Percentiles rank a stretch among this genome's conserved stretches.
These are phyloP conservation scores for Pseudonitzschia multistriata DNA, from an alignment of 108 stramenopile species.

Conservation along the genomic window DNA sequence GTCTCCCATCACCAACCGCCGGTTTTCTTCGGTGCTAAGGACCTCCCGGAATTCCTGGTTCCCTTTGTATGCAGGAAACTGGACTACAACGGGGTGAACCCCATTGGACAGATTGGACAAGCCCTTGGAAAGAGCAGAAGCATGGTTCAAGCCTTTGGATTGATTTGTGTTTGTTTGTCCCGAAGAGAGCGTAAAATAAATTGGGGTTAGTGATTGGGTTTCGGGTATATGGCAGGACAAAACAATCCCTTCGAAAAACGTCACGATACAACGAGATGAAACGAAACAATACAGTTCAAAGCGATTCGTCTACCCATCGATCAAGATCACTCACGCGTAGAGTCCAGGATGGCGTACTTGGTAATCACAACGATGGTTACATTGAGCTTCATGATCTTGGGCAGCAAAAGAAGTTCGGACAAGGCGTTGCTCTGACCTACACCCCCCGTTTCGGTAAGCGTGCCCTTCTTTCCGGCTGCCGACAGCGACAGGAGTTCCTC, in stretches of 20 bases:
- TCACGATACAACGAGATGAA: too few relatives aligned
- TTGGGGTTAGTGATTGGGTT: too few relatives aligned
- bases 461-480: not conserved
- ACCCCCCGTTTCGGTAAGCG: not conserved
- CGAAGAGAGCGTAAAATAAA: too few relatives aligned
- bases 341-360: conserved; percentile 34
- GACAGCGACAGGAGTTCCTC: conserved; percentile 54
- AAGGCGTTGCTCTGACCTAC: conserved; percentile 30
- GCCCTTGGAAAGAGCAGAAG: conserved; percentile 27
- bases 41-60: conserved; percentile 25
- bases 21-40: conserved; percentile 1
- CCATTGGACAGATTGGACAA: conserved; percentile 42
- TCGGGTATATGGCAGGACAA: too few relatives aligned
- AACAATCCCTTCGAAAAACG: too few relatives aligned
- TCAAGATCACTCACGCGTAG: conserved; percentile 40
- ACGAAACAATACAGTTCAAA: too few relatives aligned
- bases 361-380: conserved; percentile 64
- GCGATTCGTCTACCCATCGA: too few relatives aligned
- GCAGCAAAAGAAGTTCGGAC: conserved; percentile 56
- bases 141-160: conserved; percentile 32
- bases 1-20: conserved; percentile 10
- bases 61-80: conserved; percentile 49
- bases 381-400: conserved; percentile 58
- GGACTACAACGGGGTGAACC: conserved; percentile 44
- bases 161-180: not conserved